phyloP scores from a whole-genome alignment of 2,329 filamentous ascomycete species.

The Fusarium odoratissimum region DNA sequence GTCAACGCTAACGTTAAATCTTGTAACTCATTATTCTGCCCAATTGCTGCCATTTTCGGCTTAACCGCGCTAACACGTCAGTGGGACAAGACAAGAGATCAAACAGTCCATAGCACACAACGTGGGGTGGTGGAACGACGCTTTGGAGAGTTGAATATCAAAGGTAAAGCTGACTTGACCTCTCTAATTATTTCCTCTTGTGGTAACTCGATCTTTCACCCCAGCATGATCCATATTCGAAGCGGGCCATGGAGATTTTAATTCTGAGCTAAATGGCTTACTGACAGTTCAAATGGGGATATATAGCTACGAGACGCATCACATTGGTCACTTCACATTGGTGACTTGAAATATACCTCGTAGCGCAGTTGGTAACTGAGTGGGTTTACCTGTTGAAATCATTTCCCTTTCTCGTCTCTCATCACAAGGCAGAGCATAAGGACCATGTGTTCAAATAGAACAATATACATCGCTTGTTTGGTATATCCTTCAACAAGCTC shows the following conservation, averaged over 20 bases:
- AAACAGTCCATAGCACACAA: conserved; percentile 9
- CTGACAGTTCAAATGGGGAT: not conserved
- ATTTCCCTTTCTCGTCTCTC: not conserved
- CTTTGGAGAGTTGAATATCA: not conserved
- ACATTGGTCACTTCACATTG: not conserved
- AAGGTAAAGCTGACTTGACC: conserved; percentile 3
- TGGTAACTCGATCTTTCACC: conserved; percentile 6
- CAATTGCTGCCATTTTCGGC: conserved; percentile 28
- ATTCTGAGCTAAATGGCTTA: not conserved
- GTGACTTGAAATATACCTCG: not conserved
- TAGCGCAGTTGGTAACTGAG: not conserved
- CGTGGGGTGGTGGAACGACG: conserved; percentile 26
- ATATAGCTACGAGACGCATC: not conserved
- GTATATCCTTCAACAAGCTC: conserved; percentile 21
- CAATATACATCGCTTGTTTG: conserved; percentile 16
- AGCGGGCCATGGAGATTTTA: not conserved
- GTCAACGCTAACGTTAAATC: conserved; percentile 3
- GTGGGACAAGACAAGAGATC: conserved; percentile 4
- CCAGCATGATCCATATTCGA: not conserved
- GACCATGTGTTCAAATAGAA: not conserved
- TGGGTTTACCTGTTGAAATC: not conserved
- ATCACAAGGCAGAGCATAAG: not conserved
- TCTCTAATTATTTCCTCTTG: conserved; percentile 37
- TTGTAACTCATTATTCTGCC: conserved; percentile 4
- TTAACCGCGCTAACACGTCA: conserved; percentile 17